These are phyloP conservation scores for Pythium volutum DNA, from an alignment of 352 stramenopile genomes.

Conservation along the genomic window DNA sequence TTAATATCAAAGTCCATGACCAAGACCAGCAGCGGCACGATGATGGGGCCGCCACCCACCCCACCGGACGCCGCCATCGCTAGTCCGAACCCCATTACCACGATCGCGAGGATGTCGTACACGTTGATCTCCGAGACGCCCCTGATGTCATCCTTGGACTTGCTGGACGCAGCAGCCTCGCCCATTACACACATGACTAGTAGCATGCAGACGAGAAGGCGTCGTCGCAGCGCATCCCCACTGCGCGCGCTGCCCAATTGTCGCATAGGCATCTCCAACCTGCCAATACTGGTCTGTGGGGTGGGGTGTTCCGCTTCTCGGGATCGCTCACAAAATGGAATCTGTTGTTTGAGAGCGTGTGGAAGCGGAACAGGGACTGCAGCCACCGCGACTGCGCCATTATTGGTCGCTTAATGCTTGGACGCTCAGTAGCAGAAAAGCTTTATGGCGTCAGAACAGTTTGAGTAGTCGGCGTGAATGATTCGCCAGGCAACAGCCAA, in stretches of 20 bases:
- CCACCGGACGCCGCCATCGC: conserved; percentile 45
- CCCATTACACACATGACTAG: background rate
- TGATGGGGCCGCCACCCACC: conserved; percentile 47
- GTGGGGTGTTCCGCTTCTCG: background rate
- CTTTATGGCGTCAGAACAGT: background rate
- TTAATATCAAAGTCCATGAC: conserved; percentile 72
- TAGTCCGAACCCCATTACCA: conserved; percentile 47
- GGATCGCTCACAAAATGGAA: background rate
- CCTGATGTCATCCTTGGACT: conserved; percentile 21
- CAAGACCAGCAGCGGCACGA: conserved; percentile 57
- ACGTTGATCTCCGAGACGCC: conserved; percentile 39
- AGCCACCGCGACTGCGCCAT: no score
- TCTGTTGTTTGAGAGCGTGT: background rate
- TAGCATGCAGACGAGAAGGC: background rate
- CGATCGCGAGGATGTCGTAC: conserved; percentile 41
- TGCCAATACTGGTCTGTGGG: background rate
- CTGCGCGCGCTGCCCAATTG: no score
- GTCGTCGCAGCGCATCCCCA: no score
- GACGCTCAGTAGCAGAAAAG: no score
- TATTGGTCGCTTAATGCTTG: no score
- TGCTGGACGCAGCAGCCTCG: background rate
- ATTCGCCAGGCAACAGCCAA: background rate
- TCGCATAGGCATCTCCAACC: background rate
- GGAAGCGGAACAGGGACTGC: no score
- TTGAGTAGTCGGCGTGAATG: conserved; percentile 1